Conservation (phyloP, 257 asterid species). For the Primulina tabacum region DNA sequence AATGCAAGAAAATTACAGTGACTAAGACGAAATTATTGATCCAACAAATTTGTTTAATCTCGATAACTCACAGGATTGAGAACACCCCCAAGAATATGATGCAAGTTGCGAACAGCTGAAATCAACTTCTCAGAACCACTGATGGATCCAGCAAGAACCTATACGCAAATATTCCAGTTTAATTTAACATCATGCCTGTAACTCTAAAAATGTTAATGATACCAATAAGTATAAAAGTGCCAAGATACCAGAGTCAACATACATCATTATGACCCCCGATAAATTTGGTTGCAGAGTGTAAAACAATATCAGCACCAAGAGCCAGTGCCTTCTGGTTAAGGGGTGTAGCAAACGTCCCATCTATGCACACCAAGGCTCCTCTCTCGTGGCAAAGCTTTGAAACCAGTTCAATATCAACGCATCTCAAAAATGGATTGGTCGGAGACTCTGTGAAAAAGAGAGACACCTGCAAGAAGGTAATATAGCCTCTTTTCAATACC, state of each 20-base stretch:
- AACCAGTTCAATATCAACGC: slow-evolving; percentile 87
- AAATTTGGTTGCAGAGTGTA: slow-evolving; percentile 87
- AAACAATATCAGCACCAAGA: slow-evolving; percentile 83
- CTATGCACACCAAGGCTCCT: slow-evolving; percentile 78
- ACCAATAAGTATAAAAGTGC: not conserved
- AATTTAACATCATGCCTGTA: slow-evolving; percentile 14
- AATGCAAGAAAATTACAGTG: not conserved
- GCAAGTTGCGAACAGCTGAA: slow-evolving; percentile 70
- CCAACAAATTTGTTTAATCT: slow-evolving; percentile 22
- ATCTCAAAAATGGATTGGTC: slow-evolving; percentile 86
- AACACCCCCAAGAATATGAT: slow-evolving; percentile 88
- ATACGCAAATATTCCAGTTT: slow-evolving; percentile 21
- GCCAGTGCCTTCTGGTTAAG: slow-evolving; percentile 92
- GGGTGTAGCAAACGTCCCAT: slow-evolving; percentile 95
- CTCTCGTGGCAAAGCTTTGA: slow-evolving; percentile 84
- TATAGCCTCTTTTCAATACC: slow-evolving; percentile 2
- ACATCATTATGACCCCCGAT: slow-evolving; percentile 95
- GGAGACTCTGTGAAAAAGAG: slow-evolving; percentile 93
- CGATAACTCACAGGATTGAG: slow-evolving; percentile 72
- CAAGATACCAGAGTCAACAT: slow-evolving; percentile 25
- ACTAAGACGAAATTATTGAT: not conserved
- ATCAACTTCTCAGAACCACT: slow-evolving; percentile 82
- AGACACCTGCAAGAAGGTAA: slow-evolving; percentile 54
- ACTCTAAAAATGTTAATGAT: slow-evolving; percentile 6
- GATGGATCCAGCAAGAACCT: slow-evolving; percentile 88